phyloP scores from a whole-genome alignment of 1,139 yeast species.

The Suhomyces bolitotheri region DNA sequence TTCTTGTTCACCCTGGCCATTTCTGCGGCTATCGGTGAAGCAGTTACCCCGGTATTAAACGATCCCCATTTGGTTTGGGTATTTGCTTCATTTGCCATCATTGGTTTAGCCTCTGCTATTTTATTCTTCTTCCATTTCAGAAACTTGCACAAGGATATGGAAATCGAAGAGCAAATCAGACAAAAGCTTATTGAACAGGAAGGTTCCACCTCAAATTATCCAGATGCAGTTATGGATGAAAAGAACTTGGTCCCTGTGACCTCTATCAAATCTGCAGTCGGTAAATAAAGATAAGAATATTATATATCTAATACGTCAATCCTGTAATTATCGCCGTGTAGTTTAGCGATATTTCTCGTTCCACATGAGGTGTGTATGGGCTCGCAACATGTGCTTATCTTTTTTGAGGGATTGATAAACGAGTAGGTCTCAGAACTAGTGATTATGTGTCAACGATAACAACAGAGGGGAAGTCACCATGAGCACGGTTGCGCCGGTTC shows the following conservation, averaged over 20 bases:
- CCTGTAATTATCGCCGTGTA: too few species aligned
- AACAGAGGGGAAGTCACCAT: too few species aligned
- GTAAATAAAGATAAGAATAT: constrained; percentile 13
- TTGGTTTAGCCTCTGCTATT: constrained; percentile 45
- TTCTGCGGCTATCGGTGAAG: constrained; percentile 59
- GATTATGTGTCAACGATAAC: too few species aligned
- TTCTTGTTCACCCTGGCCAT: constrained; percentile 62
- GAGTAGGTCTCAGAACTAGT: too few species aligned
- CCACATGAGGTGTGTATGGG: too few species aligned
- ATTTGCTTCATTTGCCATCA: constrained; percentile 51
- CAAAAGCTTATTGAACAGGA: constrained; percentile 18
- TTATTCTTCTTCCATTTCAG: constrained; percentile 49
- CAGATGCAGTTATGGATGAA: constrained; percentile 11
- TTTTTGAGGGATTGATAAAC: too few species aligned
- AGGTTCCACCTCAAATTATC: not conserved
- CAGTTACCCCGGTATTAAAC: constrained; percentile 51
- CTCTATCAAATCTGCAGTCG: constrained; percentile 24
- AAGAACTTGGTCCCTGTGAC: constrained; percentile 23
- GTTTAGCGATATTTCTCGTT: too few species aligned
- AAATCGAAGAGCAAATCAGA: constrained; percentile 35
- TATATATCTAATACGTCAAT: too few species aligned
- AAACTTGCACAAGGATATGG: constrained; percentile 55
- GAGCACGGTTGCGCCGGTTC: too few species aligned
- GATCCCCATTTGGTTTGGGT: constrained; percentile 61
- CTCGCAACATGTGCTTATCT: too few species aligned